Percentiles rank a stretch among this genome's conserved stretches.
phyloP scores from a whole-genome alignment of 1,284 basidiomycete genomes.

The Ustilago trichophora region DNA sequence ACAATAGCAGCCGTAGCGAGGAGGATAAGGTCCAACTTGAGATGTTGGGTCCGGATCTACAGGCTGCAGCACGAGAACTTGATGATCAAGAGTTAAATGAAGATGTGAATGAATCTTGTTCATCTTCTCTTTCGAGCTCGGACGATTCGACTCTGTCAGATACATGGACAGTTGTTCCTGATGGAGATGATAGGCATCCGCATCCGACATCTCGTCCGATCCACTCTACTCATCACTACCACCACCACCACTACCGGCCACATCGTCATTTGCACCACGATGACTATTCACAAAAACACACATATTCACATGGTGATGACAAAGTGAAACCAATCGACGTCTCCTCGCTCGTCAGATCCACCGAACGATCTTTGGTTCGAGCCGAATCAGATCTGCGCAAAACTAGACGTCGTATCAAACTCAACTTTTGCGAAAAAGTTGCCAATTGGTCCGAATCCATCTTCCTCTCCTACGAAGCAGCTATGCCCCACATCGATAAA shows the following conservation, averaged over 20 bases:
- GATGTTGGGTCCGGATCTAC: conserved; percentile 20
- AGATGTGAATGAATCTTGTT: no score
- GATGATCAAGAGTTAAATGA: conserved; percentile 8
- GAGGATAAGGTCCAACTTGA: conserved; percentile 3
- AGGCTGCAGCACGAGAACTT: conserved; percentile 17
- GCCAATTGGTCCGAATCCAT: conserved; percentile 36
- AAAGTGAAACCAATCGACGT: conserved; percentile 2
- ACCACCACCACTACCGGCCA: background rate
- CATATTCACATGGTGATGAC: background rate
- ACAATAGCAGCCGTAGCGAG: background rate
- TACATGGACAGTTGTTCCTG: conserved; percentile 22
- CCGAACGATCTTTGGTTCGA: conserved; percentile 28
- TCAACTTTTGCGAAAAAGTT: conserved; percentile 33
- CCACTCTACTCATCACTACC: background rate
- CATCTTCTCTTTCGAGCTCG: conserved; percentile 1
- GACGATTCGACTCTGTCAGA: conserved; percentile 12
- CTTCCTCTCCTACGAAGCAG: conserved; percentile 49
- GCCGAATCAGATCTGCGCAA: conserved; percentile 32
- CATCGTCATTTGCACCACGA: background rate
- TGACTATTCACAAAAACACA: background rate
- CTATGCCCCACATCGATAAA: conserved; percentile 41
- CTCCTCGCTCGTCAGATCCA: conserved; percentile 10
- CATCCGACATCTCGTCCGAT: background rate
- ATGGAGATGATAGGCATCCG: conserved; percentile 8
- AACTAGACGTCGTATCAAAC: conserved; percentile 7